These are phyloP conservation scores for Pueraria montana DNA, from an alignment of 306 rosid genomes.

Conservation along the genomic window DNA sequence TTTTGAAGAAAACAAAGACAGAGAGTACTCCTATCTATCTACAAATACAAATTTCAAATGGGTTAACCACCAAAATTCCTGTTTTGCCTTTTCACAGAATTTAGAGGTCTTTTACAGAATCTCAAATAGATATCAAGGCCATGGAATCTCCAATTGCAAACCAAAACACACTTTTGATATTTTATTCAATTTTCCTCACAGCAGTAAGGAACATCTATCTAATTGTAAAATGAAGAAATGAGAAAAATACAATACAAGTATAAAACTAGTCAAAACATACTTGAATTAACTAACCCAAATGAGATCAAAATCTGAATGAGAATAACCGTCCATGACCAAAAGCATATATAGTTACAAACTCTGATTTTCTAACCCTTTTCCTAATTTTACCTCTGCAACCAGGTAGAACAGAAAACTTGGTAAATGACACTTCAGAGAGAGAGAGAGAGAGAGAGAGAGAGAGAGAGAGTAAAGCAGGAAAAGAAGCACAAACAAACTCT, in stretches of 20 bases:
- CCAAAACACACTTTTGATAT: constrained; percentile 12
- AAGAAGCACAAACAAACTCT: constrained; percentile 37
- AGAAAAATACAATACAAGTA: background rate
- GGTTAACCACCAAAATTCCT: constrained; percentile 15
- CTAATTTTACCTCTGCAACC: constrained; percentile 33
- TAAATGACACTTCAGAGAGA: constrained; percentile 24
- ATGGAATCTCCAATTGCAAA: constrained; percentile 47
- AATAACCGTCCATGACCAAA: constrained; percentile 30
- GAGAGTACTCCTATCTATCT: constrained; percentile 2
- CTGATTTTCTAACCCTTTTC: constrained; percentile 3
- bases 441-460: constrained; percentile 27
- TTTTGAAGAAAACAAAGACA: constrained; percentile 36
- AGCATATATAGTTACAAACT: constrained; percentile 29
- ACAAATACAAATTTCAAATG: constrained; percentile 11
- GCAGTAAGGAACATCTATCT: background rate
- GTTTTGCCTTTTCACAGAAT: constrained; percentile 42
- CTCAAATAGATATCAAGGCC: constrained; percentile 31
- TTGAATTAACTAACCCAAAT: constrained; percentile 22
- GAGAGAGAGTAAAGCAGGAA: constrained; percentile 19
- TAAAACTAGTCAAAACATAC: background rate
- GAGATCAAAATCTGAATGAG: constrained; percentile 28
- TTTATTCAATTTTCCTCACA: constrained; percentile 26
- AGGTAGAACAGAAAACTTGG: constrained; percentile 35
- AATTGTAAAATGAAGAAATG: background rate
- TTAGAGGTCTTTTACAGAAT: constrained; percentile 39